Conservation (phyloP, 495 filamentous ascomycete species). For the Penicillium desertorum region DNA sequence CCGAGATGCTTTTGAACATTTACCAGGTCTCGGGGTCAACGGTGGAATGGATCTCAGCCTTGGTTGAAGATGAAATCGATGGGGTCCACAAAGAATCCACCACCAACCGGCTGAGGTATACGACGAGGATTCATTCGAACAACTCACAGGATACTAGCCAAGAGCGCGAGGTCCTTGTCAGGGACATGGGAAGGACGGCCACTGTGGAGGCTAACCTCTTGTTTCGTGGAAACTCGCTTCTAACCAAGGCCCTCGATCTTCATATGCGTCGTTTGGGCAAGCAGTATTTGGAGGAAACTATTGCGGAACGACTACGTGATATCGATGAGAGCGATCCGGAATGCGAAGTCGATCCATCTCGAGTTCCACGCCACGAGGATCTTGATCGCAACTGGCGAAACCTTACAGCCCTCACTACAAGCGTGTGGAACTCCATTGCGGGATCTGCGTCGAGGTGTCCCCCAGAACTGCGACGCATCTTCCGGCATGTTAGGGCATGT, state of each 20-base stretch:
- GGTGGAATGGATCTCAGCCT: constrained; percentile 84
- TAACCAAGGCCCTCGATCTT: constrained; percentile 90
- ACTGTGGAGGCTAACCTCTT: constrained; percentile 85
- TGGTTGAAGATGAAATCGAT: constrained; percentile 97
- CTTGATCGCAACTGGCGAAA: constrained; percentile 80
- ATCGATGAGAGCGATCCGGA: constrained; percentile 87
- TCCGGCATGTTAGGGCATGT: constrained; percentile 89
- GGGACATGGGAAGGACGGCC: constrained; percentile 57
- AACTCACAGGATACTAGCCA: constrained; percentile 66
- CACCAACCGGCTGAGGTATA: constrained; percentile 70
- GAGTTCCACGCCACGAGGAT: constrained; percentile 68
- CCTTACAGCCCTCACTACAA: constrained; percentile 72
- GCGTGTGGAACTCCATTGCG: constrained; percentile 81
- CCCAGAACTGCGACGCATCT: constrained; percentile 78
- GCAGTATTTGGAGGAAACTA: constrained; percentile 86
- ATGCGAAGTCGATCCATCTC: constrained; percentile 88
- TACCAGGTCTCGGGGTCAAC: constrained; percentile 92
- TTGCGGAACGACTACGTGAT: constrained; percentile 78
- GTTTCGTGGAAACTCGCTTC: constrained; percentile 90
- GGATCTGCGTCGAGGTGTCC: constrained; percentile 72
- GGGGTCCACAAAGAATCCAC: constrained; percentile 75
- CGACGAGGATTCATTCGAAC: constrained; percentile 72
- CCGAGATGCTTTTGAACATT: constrained; percentile 87
- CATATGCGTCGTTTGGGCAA: constrained; percentile 95
- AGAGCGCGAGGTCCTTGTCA: constrained; percentile 61